These are phyloP conservation scores for Macadamia integrifolia DNA, from an alignment of 164 flowering plant species.

Conservation along the genomic window DNA sequence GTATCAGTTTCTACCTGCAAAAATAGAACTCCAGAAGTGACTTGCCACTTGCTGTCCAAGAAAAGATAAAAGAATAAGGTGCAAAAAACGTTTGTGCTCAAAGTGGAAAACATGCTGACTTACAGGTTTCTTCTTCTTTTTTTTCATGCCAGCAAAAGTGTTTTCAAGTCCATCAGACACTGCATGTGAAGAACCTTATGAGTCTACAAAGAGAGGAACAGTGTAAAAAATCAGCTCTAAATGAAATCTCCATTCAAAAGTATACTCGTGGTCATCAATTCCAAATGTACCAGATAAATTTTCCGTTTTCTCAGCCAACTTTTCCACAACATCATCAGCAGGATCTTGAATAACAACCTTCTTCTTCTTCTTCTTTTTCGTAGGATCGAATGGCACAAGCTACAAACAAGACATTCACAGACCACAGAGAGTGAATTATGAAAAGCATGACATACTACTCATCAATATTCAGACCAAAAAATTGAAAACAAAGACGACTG, in stretches of 20 bases:
- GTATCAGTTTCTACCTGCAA: conserved; percentile 64
- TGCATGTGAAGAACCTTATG: conserved; percentile 22
- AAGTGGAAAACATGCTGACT: conserved; percentile 13
- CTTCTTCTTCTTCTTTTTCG: conserved; percentile 45
- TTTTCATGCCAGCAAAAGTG: conserved; percentile 70
- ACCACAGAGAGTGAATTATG: neutral
- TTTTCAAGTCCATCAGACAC: conserved; percentile 73
- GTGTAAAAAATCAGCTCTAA: neutral
- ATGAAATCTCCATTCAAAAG: neutral
- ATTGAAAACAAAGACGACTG: no score
- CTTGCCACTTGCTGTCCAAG: neutral
- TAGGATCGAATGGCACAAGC: conserved; percentile 43
- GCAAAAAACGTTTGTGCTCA: neutral
- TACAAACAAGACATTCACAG: conserved; percentile 3
- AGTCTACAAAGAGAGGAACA: neutral
- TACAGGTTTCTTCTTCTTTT: conserved; percentile 94
- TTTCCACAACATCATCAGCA: conserved; percentile 56
- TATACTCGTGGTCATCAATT: neutral
- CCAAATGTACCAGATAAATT: conserved; percentile 44
- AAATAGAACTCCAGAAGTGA: neutral
- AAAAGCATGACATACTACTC: no score
- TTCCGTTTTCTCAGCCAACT: conserved; percentile 66
- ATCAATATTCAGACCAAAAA: no score
- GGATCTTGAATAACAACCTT: conserved; percentile 57
- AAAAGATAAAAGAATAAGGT: neutral